phyloP scores from a whole-genome alignment of 2,329 filamentous ascomycete genomes.

The Scytalidium sp. region DNA sequence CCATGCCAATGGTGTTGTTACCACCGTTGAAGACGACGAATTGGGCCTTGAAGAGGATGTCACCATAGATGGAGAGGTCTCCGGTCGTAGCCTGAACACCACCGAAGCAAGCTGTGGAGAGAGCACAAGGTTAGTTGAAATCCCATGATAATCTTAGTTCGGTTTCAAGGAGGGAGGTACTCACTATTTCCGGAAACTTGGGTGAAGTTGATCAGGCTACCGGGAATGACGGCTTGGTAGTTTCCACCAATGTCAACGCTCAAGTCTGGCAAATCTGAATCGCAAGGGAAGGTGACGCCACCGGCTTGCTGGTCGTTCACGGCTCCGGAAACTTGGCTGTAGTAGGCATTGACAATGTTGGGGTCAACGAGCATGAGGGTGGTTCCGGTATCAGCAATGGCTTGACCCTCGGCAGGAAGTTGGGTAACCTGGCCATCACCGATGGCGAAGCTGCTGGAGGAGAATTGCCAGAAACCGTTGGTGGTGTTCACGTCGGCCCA shows the following conservation, averaged over 20 bases:
- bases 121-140: not conserved
- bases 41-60: constrained; percentile 60
- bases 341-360: constrained; percentile 37
- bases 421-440: constrained; percentile 50
- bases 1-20: constrained; percentile 52
- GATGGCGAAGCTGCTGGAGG: constrained; percentile 45
- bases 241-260: constrained; percentile 33
- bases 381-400: constrained; percentile 43
- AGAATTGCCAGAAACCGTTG: constrained; percentile 56
- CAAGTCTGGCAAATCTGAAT: constrained; percentile 30
- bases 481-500: constrained; percentile 47
- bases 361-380: constrained; percentile 36
- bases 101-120: constrained; percentile 56
- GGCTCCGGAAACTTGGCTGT: constrained; percentile 33
- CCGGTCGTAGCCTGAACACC: constrained; percentile 60
- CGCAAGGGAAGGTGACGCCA: constrained; percentile 36
- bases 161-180: constrained; percentile 28
- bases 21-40: constrained; percentile 56
- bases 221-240: constrained; percentile 42
- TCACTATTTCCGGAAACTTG: constrained; percentile 45
- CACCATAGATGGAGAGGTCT: constrained; percentile 59
- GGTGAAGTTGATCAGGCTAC: constrained; percentile 49
- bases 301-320: constrained; percentile 30
- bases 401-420: constrained; percentile 48
- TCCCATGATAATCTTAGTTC: too few species aligned